Evolutionary conservation across 805 yeast species (phyloP).

Genomic region (Candida stauntonica): DNA sequence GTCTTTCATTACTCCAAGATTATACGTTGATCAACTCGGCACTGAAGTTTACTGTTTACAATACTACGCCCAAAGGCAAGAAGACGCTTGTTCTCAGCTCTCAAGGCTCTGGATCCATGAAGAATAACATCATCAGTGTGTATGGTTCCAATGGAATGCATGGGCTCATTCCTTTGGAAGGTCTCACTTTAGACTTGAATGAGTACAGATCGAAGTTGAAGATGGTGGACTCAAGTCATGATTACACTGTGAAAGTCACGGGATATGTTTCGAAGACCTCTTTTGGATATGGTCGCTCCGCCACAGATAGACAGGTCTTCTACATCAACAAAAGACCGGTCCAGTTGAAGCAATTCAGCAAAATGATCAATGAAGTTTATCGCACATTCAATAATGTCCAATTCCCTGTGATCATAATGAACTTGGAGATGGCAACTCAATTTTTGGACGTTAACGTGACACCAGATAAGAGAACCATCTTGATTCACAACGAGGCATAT

Average conservation of each 20-base stretch:
- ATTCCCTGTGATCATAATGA: slow-evolving; percentile 61
- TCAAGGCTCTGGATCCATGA: slow-evolving; percentile 42
- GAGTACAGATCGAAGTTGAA: slow-evolving; percentile 20
- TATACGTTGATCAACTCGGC: slow-evolving; percentile 57
- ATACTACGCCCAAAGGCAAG: slow-evolving; percentile 43
- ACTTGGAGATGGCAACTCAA: slow-evolving; percentile 49
- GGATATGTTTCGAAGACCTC: slow-evolving; percentile 78
- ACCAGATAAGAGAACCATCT: slow-evolving; percentile 79
- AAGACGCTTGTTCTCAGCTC: slow-evolving; percentile 56
- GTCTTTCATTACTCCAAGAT: slow-evolving; percentile 58
- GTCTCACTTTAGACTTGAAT: slow-evolving; percentile 35
- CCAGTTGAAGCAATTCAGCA: slow-evolving; percentile 46
- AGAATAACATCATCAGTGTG: slow-evolving; percentile 58
- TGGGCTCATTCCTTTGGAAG: slow-evolving; percentile 53
- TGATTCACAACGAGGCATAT: slow-evolving; percentile 62
- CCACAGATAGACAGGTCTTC: slow-evolving; percentile 70
- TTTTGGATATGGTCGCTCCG: slow-evolving; percentile 70
- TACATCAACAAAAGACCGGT: slow-evolving; percentile 79
- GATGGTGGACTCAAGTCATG: slow-evolving; percentile 12
- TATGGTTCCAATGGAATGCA: slow-evolving; percentile 65
- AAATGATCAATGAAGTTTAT: slow-evolving; percentile 69
- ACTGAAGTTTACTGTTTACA: slow-evolving; percentile 57
- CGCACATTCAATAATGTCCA: slow-evolving; percentile 68
- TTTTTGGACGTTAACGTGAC: slow-evolving; percentile 82
- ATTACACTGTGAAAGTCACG: slow-evolving; percentile 34